Percentiles rank a stretch among this genome's conserved stretches.
Evolutionary conservation across 768 basidiomycete species (phyloP).

Genomic region (Naganishia onofrii): DNA sequence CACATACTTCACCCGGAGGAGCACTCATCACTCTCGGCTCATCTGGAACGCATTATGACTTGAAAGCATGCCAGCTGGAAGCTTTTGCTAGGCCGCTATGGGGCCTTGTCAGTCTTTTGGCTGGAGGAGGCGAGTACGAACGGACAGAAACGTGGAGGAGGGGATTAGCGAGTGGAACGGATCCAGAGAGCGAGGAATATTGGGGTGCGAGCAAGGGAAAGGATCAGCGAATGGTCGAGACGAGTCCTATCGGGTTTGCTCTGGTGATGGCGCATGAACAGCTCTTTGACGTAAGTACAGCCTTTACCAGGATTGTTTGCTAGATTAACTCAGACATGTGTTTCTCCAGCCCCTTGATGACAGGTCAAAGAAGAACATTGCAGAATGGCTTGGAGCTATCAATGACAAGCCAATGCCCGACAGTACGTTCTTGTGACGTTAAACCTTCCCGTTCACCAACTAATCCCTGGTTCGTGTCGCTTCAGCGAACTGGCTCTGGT

Average conservation of each 20-base stretch:
- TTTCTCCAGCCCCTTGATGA: slow-evolving; percentile 57
- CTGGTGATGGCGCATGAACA: slow-evolving; percentile 66
- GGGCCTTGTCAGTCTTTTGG: slow-evolving; percentile 67
- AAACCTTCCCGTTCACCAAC: background rate
- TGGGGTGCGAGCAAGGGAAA: slow-evolving; percentile 73
- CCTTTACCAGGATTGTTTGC: background rate
- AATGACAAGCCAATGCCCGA: slow-evolving; percentile 80
- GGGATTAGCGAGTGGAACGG: slow-evolving; percentile 68
- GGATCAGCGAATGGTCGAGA: slow-evolving; percentile 80
- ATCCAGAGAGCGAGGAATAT: slow-evolving; percentile 66
- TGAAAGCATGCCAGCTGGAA: slow-evolving; percentile 66
- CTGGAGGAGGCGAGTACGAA: slow-evolving; percentile 60
- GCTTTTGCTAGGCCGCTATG: slow-evolving; percentile 74
- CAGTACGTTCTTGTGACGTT: slow-evolving; percentile 46
- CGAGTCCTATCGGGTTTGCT: slow-evolving; percentile 71
- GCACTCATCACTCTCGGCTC: slow-evolving; percentile 66
- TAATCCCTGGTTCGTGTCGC: slow-evolving; percentile 4
- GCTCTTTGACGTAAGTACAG: slow-evolving; percentile 54
- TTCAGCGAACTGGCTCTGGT: slow-evolving; percentile 73
- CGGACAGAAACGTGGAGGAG: slow-evolving; percentile 64
- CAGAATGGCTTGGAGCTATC: slow-evolving; percentile 69
- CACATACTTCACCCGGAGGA: slow-evolving; percentile 71
- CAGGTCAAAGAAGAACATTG: slow-evolving; percentile 61
- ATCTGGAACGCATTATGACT: slow-evolving; percentile 67
- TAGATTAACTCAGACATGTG: too few species aligned